Evolutionary conservation across 1,284 basidiomycete genomes (phyloP), one percentile per base, ranked within the genome.

Genomic region (Nidula niveotomentosa): DNA sequence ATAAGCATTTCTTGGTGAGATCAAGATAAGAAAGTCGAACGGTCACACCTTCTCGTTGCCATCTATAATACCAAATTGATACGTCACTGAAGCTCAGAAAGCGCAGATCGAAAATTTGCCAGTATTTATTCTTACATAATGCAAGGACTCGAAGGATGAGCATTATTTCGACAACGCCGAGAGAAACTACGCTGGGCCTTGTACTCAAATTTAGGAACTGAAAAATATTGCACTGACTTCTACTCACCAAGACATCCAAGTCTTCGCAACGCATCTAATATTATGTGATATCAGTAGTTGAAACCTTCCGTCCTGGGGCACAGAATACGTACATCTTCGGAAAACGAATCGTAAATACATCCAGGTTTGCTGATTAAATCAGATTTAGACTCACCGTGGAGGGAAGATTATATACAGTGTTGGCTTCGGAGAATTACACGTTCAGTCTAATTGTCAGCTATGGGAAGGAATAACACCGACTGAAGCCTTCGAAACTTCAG

Each of bases 121-220:
- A 23, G 30, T 30, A 36, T 41, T n/a, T 8, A 46, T 10, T 51
- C 62, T 50, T 49, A 65, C 64, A 63, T 13, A 65, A 57, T 34
- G 61, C 60, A 4, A 54, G 18, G 10, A 60, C 56, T 23, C 64
- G 57, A 23, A 65, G 52, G 15, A 65, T 54, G 5, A 65, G 61
- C n/a, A 65, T 65, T 10, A 57, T 51, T 30, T 65, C 61, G 3
- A 62, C 61, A 6, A 60, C 57, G 33, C 41, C 56, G 7, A 65
- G 36, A 6, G 62, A 59, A n/a, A 65, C 10, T 2, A 65, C 49
- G 0, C 58, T 62, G 33, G 64, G 39, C 39, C 39, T 41, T 41
- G 13, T 5, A 17, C 6, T 5, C 3, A 5, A 4, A 8, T 5
- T 41, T 41, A 41, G 12, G 5, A 41, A 7, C 15, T 13, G 15